Evolutionary conservation across 768 basidiomycete genomes (phyloP), one percentile per base, ranked within the genome.

Genomic region (Lanmaoa pseudosensibilis): DNA sequence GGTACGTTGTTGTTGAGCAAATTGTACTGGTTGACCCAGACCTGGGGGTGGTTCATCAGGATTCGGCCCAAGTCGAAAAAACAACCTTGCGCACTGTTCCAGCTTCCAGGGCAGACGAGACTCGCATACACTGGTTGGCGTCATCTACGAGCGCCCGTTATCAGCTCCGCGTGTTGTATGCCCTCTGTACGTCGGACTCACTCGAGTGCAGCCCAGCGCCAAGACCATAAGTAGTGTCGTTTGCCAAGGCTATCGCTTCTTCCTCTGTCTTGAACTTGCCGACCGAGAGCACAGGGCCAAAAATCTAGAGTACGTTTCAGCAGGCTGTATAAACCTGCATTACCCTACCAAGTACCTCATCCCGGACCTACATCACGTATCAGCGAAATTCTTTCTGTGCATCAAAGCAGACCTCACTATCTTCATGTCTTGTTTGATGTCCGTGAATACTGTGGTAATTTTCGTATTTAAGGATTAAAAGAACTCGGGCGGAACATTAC

Each of bases 21-120:
- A 66, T 88, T 90, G 74, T 94, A 95, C 66, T 92, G 87, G 72
- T 98, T 98, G 57, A 94, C 82, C 94, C 94, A 97, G 40, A 93
- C 88, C 87, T 90, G 34, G 25, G n/a, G 52, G 21, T 21, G 34
- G 27, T 50, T 21, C 44, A 50, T 70, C 43, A 62, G 46, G 7
- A 32, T 34, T 56, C 9, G 6, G 21, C 16, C 15, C 32, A n/a
- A 44, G 34, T 11, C 6, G 12, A 36, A 4, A 25, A 51, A 36
- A 25, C 15, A 39, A 16, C 25, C 3, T 37, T 33, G 69, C 84
- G 73, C 69, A 91, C 90, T 27, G 91, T 95, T 59, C 95, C 95
- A 21, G 94, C 92, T 65, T 96, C 88, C 51, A 98, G 78, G 43
- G 86, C 86, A 39, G 83, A 83, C 15, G 94, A 87, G 37, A 97